These are phyloP conservation scores for Podospora anserina DNA, from an alignment of 495 filamentous ascomycete genomes.

Conservation along the genomic window DNA sequence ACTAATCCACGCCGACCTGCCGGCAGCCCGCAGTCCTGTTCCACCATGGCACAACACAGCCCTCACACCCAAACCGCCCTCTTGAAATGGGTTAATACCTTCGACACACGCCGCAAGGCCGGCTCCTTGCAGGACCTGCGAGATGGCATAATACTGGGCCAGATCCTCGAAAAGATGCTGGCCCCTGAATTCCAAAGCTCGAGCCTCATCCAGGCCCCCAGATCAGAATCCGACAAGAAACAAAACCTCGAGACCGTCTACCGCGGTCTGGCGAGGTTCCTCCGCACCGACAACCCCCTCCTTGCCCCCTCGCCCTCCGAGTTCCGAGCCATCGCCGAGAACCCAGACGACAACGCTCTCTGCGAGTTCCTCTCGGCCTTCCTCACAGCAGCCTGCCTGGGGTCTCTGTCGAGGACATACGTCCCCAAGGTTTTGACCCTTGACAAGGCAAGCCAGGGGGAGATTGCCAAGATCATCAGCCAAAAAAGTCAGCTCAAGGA, in stretches of 20 bases:
- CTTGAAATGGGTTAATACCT: conserved; percentile 46
- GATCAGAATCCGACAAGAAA: conserved; percentile 53
- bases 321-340: conserved; percentile 39
- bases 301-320: conserved; percentile 35
- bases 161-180: conserved; percentile 59
- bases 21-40: not conserved
- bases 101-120: conserved; percentile 34
- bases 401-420: conserved; percentile 53
- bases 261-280: conserved; percentile 62
- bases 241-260: conserved; percentile 67
- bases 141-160: conserved; percentile 73
- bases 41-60: conserved; percentile 32
- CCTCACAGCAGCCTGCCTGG: conserved; percentile 59
- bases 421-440: conserved; percentile 43
- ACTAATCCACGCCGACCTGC: not conserved
- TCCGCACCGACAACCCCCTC: conserved; percentile 42
- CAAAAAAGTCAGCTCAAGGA: conserved; percentile 30
- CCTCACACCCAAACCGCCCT: conserved; percentile 38
- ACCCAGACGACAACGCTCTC: conserved; percentile 36
- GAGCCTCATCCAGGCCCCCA: conserved; percentile 61
- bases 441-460: conserved; percentile 32
- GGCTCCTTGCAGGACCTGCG: conserved; percentile 57
- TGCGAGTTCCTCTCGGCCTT: conserved; percentile 63
- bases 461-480: conserved; percentile 35
- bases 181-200: conserved; percentile 60